Base-by-base conservation (phyloP, 225 moss, liverwort and hornwort genomes). In the Bryoerythrophyllum caledonicum region DNA sequence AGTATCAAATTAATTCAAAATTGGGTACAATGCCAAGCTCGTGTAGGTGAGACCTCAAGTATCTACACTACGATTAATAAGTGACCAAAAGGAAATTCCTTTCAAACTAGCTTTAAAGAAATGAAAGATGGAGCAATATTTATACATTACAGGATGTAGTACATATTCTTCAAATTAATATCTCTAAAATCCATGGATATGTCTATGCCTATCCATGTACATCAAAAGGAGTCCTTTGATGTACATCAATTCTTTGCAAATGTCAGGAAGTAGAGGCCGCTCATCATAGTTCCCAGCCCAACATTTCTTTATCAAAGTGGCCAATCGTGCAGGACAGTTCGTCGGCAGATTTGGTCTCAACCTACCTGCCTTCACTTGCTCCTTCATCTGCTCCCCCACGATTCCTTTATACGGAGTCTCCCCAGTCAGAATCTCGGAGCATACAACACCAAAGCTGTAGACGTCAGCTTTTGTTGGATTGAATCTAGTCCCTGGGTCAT, bases 151-250 rank as follows among this genome's bases (percentile, higher is more conserved):
- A n/a, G n/a, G n/a, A n/a, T n/a, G n/a, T n/a, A n/a, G n/a, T n/a
- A n/a, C n/a, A n/a, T n/a, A n/a, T n/a, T n/a, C n/a, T n/a, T n/a
- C n/a, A n/a, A n/a, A n/a, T n/a, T n/a, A n/a, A n/a, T n/a, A n/a
- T n/a, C n/a, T n/a, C n/a, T n/a, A n/a, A n/a, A n/a, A n/a, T n/a
- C n/a, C n/a, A n/a, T n/a, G n/a, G n/a, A 38, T 8, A 9, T 9
- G 0, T 10, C 1, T 8, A 8, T 38, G 10, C 38, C 38, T 38
- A 38, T 38, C 38, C 38, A 38, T 38, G 38, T 1, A 38, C 38
- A 38, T 5, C 38, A 81, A 15, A 28, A 81, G 49, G 28, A 70
- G 64, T 6, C 64, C 80, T 75, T 76, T 76, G 75, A 81, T 69
- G 46, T 71, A 74, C 26, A 71, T 37, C 38, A 71, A 27, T n/a